phyloP scores from a whole-genome alignment of 495 filamentous ascomycete genomes.

The Chaetomidium leptoderma region DNA sequence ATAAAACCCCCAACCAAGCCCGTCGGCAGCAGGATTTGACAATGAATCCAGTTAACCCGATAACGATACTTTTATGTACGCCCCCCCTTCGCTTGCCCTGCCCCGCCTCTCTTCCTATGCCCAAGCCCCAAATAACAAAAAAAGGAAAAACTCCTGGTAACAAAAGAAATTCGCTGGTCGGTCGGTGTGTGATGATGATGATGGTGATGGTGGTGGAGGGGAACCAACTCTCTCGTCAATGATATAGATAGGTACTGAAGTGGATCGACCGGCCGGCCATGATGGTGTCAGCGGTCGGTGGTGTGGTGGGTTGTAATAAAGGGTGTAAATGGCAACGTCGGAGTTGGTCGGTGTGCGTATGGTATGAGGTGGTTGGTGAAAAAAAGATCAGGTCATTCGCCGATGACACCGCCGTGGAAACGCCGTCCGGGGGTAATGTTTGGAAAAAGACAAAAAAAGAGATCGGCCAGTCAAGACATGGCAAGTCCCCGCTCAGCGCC shows the following conservation, averaged over 20 bases:
- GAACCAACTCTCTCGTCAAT: not conserved
- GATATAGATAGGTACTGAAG: not conserved
- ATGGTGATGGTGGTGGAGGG: not conserved
- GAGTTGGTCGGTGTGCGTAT: not conserved
- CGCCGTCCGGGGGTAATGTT: not conserved
- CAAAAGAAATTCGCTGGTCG: not conserved
- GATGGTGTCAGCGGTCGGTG: not conserved
- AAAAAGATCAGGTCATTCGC: not conserved
- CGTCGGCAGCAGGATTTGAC: no score
- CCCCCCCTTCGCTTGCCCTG: not conserved
- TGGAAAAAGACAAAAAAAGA: not conserved
- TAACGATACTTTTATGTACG: conserved; percentile 8
- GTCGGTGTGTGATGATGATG: not conserved
- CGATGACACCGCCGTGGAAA: conserved; percentile 9
- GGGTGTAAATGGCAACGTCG: not conserved
- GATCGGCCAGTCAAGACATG: not conserved
- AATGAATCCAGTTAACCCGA: not conserved
- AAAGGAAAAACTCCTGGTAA: no score
- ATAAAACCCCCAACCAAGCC: not conserved
- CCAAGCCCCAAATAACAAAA: not conserved
- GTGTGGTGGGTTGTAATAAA: not conserved
- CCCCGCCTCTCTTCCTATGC: not conserved
- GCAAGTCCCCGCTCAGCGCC: conserved; percentile 20
- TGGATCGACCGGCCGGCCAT: not conserved
- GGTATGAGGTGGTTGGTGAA: not conserved